Percentiles rank a stretch among this genome's conserved stretches.
phyloP scores from a whole-genome alignment of 495 filamentous ascomycete genomes.

The Tuber umbilicatum region DNA sequence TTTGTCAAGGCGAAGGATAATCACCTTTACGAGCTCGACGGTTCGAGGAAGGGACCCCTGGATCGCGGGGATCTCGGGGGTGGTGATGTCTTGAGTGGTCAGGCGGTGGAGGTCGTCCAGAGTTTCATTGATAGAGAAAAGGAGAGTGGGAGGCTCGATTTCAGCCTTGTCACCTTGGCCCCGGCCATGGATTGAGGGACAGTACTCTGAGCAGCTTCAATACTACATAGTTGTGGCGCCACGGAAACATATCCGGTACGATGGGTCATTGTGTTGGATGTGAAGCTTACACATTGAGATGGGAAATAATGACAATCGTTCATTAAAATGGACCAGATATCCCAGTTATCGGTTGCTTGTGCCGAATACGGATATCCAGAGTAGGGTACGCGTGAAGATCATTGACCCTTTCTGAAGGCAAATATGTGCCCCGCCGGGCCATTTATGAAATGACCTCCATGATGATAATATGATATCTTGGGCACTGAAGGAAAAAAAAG shows the following conservation, averaged over 20 bases:
- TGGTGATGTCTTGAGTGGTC: slow-evolving; percentile 65
- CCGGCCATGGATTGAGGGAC: slow-evolving; percentile 27
- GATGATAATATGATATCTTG: not conserved
- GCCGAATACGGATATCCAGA: not conserved
- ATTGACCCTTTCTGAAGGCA: not conserved
- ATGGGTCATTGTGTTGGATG: not conserved
- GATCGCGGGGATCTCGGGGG: slow-evolving; percentile 58
- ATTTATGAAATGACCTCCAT: not conserved
- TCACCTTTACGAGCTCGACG: slow-evolving; percentile 79
- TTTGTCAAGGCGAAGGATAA: slow-evolving; percentile 70
- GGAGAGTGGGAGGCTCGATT: slow-evolving; percentile 49
- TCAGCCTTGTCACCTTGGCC: slow-evolving; percentile 54
- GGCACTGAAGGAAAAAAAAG: not conserved
- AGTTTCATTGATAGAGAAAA: slow-evolving; percentile 52
- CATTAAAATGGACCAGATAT: not conserved
- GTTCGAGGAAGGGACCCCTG: slow-evolving; percentile 63
- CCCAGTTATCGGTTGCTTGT: not conserved
- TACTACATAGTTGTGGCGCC: not conserved
- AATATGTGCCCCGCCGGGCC: not conserved
- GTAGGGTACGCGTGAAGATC: not conserved
- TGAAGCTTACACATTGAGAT: not conserved
- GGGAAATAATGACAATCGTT: not conserved
- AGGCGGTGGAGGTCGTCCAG: slow-evolving; percentile 56
- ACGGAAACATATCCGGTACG: not conserved
- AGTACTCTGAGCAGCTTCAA: not conserved